Evolutionary conservation across 352 stramenopile species (phyloP), one percentile per base, ranked within the genome.

Genomic region (Thraustochytrium striatum): DNA sequence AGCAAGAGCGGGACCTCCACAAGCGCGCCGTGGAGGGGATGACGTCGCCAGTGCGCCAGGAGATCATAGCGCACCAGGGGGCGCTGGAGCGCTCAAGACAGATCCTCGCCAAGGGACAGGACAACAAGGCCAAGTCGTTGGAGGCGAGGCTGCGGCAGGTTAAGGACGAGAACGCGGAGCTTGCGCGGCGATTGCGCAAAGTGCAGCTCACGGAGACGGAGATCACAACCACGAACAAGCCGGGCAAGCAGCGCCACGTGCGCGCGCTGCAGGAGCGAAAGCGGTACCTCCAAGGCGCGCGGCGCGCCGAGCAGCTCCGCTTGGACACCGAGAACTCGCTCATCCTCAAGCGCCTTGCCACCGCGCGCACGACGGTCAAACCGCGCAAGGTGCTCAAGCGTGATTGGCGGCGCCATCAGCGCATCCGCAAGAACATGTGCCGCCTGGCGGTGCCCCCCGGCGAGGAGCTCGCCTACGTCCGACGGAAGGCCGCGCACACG

Each of bases 371-470:
- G 16, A 61, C 65, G 2, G 39, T 75, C 0, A 21, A 39, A 0
- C 32, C 65, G 21, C 44, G 65, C 32, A 5, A 44, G 16, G 8
- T 55, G 52, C 21, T 75, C 11, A 0, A 11, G 7, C 19, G 8
- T 21, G 65, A 75, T 3, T 75, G n/a, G 41, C 58, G 39, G 43
- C 39, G 50, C 36, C 65, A 75, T 43, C 33, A 61, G 32, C 58
- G 68, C 21, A 38, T 75, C 28, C 21, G 65, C 25, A 8, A 32
- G 9, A 75, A 75, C 36, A 75, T 75, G 65, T 75, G 65, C 47
- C 44, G 52, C 16, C 65, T 75, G 41, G 32, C 44, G 0, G 65
- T 75, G 11, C 65, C 44, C 9, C 65, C 65, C 2, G 19, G 68
- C 36, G 47, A 55, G 47, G 25, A 21, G 16, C 16, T 21, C 16